Conservation (phyloP, 2,329 filamentous ascomycete species). For the Tolypocladium capitatum region DNA sequence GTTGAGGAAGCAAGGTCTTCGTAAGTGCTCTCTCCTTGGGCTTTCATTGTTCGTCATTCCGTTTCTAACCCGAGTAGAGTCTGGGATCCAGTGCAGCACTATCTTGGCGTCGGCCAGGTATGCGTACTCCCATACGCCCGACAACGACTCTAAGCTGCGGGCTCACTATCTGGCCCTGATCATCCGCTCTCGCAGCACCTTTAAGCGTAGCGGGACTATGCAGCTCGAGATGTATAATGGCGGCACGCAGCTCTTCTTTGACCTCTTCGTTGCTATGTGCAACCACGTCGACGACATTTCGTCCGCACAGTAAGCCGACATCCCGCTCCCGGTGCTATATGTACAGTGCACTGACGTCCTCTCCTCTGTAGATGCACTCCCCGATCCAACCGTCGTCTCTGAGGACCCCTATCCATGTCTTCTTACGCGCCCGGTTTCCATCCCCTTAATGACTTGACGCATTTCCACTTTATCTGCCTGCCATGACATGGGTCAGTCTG, state of each 20-base stretch:
- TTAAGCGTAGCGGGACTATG: slow-evolving; percentile 91
- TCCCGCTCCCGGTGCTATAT: background rate
- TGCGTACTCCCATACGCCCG: slow-evolving; percentile 78
- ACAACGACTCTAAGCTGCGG: slow-evolving; percentile 78
- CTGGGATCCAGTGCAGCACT: slow-evolving; percentile 69
- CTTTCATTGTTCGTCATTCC: background rate
- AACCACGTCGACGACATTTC: slow-evolving; percentile 72
- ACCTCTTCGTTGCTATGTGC: slow-evolving; percentile 83
- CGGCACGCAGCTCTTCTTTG: slow-evolving; percentile 74
- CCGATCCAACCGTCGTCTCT: slow-evolving; percentile 32
- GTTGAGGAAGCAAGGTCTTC: slow-evolving; percentile 78
- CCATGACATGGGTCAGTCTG: background rate
- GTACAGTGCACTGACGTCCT: background rate
- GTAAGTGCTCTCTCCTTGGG: slow-evolving; percentile 25
- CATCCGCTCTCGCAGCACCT: slow-evolving; percentile 74
- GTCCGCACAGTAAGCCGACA: slow-evolving; percentile 35
- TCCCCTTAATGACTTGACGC: slow-evolving; percentile 10
- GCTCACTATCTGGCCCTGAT: slow-evolving; percentile 89
- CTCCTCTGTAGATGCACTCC: slow-evolving; percentile 22
- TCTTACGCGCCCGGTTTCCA: background rate
- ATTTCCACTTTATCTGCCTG: background rate
- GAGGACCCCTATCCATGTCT: slow-evolving; percentile 2
- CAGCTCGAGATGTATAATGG: slow-evolving; percentile 87
- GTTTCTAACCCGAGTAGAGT: slow-evolving; percentile 31
- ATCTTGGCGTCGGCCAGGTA: slow-evolving; percentile 81